Evolutionary conservation across 75 land plant species (phyloP).

Genomic region (Isoetes taiwanensis): DNA sequence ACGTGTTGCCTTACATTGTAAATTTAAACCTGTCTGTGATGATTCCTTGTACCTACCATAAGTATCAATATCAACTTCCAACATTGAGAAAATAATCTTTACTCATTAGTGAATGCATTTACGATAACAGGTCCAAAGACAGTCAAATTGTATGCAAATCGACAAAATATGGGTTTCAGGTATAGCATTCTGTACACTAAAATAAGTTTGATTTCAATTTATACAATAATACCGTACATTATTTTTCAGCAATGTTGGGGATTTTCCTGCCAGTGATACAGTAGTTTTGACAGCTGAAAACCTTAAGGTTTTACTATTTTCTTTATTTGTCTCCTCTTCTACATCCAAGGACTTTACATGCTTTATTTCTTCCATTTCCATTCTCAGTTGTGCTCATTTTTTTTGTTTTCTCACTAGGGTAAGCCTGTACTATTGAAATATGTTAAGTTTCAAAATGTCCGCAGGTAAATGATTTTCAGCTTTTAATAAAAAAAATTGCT

Average conservation of each 20-base stretch:
- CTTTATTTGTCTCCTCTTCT: not conserved
- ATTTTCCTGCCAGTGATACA: slow-evolving; percentile 76
- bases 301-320: slow-evolving; percentile 39
- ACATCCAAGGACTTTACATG: not conserved
- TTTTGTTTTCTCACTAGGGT: slow-evolving; percentile 40
- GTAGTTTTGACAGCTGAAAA: slow-evolving; percentile 42
- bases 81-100: too few species aligned
- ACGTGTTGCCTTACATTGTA: too few species aligned
- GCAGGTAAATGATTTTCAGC: slow-evolving; percentile 38
- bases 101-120: too few species aligned
- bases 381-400: slow-evolving; percentile 1
- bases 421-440: slow-evolving; percentile 65
- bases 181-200: slow-evolving; percentile 10
- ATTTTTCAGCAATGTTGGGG: slow-evolving; percentile 71
- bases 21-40: too few species aligned
- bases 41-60: too few species aligned
- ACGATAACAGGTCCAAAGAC: slow-evolving; percentile 62
- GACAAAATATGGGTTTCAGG: slow-evolving; percentile 93
- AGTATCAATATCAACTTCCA: too few species aligned
- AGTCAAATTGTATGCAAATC: slow-evolving; percentile 74
- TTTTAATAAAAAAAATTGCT: not conserved
- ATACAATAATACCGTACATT: not conserved
- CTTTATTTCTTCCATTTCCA: slow-evolving; percentile 5
- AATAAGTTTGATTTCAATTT: not conserved
- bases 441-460: slow-evolving; percentile 95